A percentile compares a stretch with the other conserved stretches of the same genome.
Evolutionary conservation across 352 stramenopile genomes (phyloP).

Genomic region (Globisporangium okanoganense): DNA sequence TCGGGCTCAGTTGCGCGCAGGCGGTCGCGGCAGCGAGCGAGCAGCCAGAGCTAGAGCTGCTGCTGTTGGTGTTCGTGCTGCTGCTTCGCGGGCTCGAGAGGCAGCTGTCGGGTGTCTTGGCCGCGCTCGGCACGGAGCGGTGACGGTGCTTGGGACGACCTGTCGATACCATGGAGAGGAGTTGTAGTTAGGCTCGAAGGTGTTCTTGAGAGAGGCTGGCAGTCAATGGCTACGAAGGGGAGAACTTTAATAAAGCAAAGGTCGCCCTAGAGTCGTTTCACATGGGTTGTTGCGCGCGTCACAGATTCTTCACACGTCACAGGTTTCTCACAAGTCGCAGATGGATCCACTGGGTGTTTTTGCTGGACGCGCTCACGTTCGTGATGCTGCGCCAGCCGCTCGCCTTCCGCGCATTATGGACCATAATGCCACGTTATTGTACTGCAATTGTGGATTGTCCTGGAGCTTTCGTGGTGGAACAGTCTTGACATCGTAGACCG

Average conservation of each 20-base stretch:
- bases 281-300: neutral
- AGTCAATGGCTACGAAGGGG: neutral
- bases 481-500: neutral
- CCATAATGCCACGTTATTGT: no score
- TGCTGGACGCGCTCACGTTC: no score
- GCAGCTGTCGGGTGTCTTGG: constrained; percentile 1
- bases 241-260: neutral
- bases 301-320: neutral
- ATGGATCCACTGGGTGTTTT: no score
- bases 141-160: neutral
- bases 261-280: neutral
- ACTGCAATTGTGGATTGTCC: neutral
- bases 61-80: neutral
- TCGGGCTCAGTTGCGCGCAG: constrained; percentile 7
- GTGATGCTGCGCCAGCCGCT: neutral
- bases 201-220: neutral
- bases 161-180: neutral
- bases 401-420: neutral
- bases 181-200: no score
- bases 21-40: neutral
- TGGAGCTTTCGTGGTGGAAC: neutral
- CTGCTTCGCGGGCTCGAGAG: constrained; percentile 6
- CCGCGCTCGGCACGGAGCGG: neutral
- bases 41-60: neutral
- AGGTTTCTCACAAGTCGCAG: no score